These are phyloP conservation scores for Luvunga scandens DNA, from an alignment of 345 rosid genomes.

Conservation along the genomic window DNA sequence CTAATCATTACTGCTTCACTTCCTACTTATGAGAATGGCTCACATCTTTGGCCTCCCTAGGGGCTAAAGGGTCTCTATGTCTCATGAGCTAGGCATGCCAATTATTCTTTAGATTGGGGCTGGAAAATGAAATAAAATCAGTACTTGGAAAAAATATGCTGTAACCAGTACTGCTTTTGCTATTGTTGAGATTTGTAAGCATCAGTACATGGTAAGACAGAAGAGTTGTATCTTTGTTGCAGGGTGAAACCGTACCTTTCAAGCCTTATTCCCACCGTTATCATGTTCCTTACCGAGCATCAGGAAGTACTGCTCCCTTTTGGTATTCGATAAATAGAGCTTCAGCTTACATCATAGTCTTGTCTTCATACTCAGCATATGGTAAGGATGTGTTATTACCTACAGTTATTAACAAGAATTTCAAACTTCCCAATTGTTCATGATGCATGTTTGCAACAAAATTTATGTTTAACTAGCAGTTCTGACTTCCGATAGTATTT, in stretches of 20 bases:
- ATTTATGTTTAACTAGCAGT: neutral
- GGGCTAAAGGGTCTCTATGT: neutral
- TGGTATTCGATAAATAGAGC: constrained; percentile 99
- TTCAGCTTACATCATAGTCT: constrained; percentile 73
- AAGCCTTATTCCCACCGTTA: constrained; percentile 73
- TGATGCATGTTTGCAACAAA: neutral
- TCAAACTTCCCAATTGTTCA: neutral
- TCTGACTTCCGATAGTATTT: neutral
- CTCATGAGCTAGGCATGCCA: neutral
- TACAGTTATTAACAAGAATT: neutral
- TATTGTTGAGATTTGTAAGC: neutral
- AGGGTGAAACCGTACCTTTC: constrained; percentile 85
- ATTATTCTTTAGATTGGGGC: neutral
- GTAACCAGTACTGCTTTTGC: neutral
- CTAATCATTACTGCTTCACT: neutral
- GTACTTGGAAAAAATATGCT: neutral
- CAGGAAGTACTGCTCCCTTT: constrained; percentile 67
- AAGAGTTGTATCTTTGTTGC: constrained; percentile 20
- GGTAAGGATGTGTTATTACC: constrained; percentile 38
- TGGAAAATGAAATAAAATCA: neutral
- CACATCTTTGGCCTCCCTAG: neutral
- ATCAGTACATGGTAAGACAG: neutral
- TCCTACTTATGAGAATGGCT: neutral
- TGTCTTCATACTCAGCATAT: constrained; percentile 86
- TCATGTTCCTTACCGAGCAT: constrained; percentile 65